A percentile compares a stretch with the other conserved stretches of the same genome.
Evolutionary conservation across 345 rosid genomes (phyloP).

Genomic region (Excoecaria cochinchinensis): DNA sequence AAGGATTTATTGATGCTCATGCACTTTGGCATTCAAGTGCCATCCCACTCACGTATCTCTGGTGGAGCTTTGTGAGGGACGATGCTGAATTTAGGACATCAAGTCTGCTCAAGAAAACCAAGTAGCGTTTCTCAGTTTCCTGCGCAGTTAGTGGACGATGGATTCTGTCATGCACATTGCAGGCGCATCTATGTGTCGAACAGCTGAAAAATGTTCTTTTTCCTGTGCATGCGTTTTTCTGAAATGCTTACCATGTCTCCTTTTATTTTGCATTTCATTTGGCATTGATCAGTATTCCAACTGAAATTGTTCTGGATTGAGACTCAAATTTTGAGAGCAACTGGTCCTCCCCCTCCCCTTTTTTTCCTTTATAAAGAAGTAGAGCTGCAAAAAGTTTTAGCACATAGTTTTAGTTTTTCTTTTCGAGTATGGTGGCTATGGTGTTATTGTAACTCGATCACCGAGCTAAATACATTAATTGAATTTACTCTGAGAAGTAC

Average conservation of each 20-base stretch:
- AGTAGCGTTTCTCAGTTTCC: neutral
- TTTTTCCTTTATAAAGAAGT: neutral
- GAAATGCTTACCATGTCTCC: neutral
- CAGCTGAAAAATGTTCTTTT: neutral
- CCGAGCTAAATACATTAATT: neutral
- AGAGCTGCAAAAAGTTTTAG: neutral
- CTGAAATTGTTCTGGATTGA: neutral
- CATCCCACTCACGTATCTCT: constrained; percentile 69
- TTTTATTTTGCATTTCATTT: neutral
- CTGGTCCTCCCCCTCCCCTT: neutral
- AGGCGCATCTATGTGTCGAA: neutral
- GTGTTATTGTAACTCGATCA: neutral
- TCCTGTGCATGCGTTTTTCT: constrained; percentile 3
- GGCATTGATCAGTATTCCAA: neutral
- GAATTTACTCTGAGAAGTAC: neutral
- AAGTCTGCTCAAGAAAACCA: constrained; percentile 27
- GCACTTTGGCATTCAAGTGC: constrained; percentile 68
- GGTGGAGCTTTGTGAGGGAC: constrained; percentile 89
- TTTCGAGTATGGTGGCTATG: neutral
- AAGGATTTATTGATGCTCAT: constrained; percentile 70
- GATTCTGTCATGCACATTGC: constrained; percentile 2
- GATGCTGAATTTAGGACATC: constrained; percentile 73
- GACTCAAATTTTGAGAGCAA: neutral
- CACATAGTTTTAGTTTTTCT: neutral
- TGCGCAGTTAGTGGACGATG: neutral